These are phyloP conservation scores for Vaccinium darrowii DNA, from an alignment of 148 eudicot genomes.

Conservation along the genomic window DNA sequence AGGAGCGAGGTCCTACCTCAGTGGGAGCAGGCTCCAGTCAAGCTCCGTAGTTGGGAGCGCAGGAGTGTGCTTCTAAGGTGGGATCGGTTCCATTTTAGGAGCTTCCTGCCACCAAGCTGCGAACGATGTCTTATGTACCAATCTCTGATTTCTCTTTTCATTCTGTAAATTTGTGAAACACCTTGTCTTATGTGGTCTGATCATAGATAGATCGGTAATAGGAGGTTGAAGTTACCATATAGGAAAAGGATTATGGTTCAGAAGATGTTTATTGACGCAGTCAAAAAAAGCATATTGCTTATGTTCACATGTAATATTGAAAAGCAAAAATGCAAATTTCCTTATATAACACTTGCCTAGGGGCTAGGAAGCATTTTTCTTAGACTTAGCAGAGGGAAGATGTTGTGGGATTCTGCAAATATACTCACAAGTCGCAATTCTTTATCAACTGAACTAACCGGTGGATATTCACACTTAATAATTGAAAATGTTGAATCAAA, in stretches of 20 bases:
- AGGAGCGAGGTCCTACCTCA: too few species aligned
- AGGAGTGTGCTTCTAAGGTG: too few species aligned
- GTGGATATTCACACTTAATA: background rate
- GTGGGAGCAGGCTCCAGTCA: too few species aligned
- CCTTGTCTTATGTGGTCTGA: background rate
- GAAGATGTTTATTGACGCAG: background rate
- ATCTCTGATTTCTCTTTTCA: background rate
- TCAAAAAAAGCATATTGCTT: background rate
- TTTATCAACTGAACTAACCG: background rate
- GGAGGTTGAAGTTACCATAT: background rate
- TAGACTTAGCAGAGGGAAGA: background rate
- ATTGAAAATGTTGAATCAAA: background rate
- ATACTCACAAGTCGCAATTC: background rate
- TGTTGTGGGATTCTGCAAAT: background rate
- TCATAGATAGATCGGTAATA: background rate
- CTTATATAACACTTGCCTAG: background rate
- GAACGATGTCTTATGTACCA: background rate
- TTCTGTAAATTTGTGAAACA: background rate
- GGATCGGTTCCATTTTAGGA: too few species aligned
- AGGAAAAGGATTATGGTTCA: too few species aligned
- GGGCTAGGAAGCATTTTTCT: background rate
- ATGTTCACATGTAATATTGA: background rate
- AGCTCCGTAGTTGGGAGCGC: too few species aligned
- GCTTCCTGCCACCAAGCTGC: too few species aligned
- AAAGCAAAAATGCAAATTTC: background rate